phyloP scores from a whole-genome alignment of 2,329 filamentous ascomycete genomes.

The Ilyonectria destructans region DNA sequence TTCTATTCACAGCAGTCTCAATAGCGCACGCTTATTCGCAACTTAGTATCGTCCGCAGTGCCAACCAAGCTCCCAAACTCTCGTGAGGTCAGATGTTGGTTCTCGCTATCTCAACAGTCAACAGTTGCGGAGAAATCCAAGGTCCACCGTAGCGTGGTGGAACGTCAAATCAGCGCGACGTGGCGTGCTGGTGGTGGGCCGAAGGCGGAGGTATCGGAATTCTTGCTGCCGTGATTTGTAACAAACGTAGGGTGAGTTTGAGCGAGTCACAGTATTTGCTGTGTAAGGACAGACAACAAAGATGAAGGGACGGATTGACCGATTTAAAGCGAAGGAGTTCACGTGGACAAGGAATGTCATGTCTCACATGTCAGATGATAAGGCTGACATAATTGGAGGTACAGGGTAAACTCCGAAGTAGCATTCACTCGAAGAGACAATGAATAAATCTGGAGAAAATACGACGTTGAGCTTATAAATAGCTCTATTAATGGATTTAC shows the following conservation, averaged over 20 bases:
- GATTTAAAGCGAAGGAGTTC: too few species aligned
- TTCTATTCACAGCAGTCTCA: neutral
- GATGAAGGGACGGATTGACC: neutral
- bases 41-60: neutral
- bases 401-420: neutral
- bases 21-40: neutral
- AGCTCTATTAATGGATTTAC: neutral
- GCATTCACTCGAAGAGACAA: neutral
- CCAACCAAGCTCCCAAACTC: neutral
- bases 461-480: neutral
- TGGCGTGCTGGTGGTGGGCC: conserved; percentile 38
- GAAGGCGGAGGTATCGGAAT: conserved; percentile 24
- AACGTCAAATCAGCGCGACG: conserved; percentile 42
- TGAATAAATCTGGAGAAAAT: neutral
- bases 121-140: conserved; percentile 39
- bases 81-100: neutral
- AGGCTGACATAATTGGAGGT: too few species aligned
- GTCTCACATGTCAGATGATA: too few species aligned
- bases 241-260: neutral
- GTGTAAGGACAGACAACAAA: neutral
- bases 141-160: conserved; percentile 39
- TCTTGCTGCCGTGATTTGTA: too few species aligned
- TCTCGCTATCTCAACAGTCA: conserved; percentile 14
- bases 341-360: too few species aligned
- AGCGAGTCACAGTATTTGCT: neutral